Conservation (phyloP, 2,329 filamentous ascomycete genomes). For the Penicillium sp. region DNA sequence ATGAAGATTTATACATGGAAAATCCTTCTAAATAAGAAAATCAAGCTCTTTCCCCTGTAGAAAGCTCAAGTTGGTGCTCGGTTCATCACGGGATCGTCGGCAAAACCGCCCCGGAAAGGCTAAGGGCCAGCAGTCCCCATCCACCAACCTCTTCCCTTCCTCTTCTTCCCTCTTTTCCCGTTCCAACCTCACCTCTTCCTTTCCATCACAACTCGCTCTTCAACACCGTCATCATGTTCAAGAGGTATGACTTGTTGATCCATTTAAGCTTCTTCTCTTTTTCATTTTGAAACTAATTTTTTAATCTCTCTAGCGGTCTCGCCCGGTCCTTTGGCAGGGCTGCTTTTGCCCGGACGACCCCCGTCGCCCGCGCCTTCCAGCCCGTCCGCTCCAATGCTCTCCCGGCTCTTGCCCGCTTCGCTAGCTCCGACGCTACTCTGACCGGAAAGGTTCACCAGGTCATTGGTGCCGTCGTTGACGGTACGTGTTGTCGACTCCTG, state of each 20-base stretch:
- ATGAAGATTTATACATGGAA: neutral
- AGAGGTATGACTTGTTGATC: conserved; percentile 44
- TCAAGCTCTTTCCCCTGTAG: neutral
- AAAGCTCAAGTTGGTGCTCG: conserved; percentile 18
- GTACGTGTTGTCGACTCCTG: conserved; percentile 48
- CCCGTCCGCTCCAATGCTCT: conserved; percentile 50
- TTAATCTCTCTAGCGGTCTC: conserved; percentile 48
- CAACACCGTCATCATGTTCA: conserved; percentile 51
- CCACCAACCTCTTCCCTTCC: conserved; percentile 29
- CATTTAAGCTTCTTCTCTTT: conserved; percentile 19
- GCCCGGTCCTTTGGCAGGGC: conserved; percentile 56
- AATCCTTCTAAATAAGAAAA: neutral
- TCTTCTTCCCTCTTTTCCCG: conserved; percentile 28
- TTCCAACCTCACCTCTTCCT: conserved; percentile 17
- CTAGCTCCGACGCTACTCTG: conserved; percentile 49
- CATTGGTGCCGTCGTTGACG: conserved; percentile 98
- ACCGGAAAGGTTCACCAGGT: conserved; percentile 67
- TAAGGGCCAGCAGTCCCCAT: conserved; percentile 30
- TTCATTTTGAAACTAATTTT: conserved; percentile 26
- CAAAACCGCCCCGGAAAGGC: conserved; percentile 38
- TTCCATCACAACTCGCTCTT: conserved; percentile 32
- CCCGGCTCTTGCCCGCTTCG: conserved; percentile 55
- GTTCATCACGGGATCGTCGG: conserved; percentile 38
- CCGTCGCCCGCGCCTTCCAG: conserved; percentile 49
- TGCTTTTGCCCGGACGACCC: conserved; percentile 49